Percentiles rank a stretch among this genome's conserved stretches.
These are phyloP conservation scores for Theobroma cacao DNA, from an alignment of 345 rosid species.

Conservation along the genomic window DNA sequence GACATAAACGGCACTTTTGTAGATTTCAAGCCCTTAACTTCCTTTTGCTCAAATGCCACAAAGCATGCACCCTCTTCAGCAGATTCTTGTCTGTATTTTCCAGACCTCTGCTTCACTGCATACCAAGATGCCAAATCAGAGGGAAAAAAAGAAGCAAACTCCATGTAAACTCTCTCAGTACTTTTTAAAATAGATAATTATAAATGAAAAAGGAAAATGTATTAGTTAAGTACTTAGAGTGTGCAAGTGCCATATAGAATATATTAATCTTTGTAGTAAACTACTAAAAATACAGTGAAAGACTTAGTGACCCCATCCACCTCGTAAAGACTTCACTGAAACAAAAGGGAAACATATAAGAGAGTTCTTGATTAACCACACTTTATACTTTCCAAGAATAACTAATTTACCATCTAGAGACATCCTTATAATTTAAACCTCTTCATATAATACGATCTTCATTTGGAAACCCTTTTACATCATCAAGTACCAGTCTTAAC, in stretches of 20 bases:
- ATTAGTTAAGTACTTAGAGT: conserved; percentile 10
- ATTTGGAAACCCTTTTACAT: neutral
- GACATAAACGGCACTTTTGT: conserved; percentile 18
- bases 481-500: neutral
- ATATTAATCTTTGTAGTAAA: neutral
- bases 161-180: neutral
- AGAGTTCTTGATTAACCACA: conserved; percentile 18
- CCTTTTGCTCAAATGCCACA: conserved; percentile 42
- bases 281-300: neutral
- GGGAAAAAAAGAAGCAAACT: neutral
- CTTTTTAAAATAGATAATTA: neutral
- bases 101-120: conserved; percentile 55
- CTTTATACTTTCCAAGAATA: conserved; percentile 10
- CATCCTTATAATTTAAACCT: conserved; percentile 23
- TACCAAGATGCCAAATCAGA: conserved; percentile 20
- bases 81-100: conserved; percentile 48
- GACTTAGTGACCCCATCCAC: neutral
- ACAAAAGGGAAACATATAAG: neutral
- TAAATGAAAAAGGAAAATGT: neutral
- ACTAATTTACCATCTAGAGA: conserved; percentile 37
- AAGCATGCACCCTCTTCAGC: conserved; percentile 42
- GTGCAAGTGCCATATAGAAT: neutral
- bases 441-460: neutral
- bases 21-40: conserved; percentile 29
- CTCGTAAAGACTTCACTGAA: neutral